These are phyloP conservation scores for Hypoxylon sp. DNA, from an alignment of 2,329 filamentous ascomycete genomes.

Conservation along the genomic window DNA sequence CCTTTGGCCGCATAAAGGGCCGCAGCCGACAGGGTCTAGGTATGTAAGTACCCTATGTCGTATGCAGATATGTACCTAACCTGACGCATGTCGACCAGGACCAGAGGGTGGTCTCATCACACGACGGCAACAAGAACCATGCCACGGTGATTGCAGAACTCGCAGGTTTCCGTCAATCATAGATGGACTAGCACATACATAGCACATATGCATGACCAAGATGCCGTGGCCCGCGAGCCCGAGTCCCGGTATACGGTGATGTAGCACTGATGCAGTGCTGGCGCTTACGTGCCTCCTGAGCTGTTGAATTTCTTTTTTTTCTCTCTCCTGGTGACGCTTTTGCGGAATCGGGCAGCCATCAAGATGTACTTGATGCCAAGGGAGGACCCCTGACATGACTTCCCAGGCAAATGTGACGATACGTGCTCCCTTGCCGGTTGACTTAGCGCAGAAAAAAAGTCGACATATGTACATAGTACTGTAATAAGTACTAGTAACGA, in stretches of 20 bases:
- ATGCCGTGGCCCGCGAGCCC: constrained; percentile 43
- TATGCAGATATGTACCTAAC: constrained; percentile 31
- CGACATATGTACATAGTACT: no score
- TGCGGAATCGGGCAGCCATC: constrained; percentile 31
- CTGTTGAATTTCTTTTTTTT: constrained; percentile 15
- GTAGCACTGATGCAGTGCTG: constrained; percentile 26
- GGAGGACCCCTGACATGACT: constrained; percentile 26
- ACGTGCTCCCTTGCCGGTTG: constrained; percentile 27
- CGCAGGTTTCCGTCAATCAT: constrained; percentile 37
- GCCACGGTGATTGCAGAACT: constrained; percentile 40
- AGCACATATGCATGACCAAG: constrained; percentile 40
- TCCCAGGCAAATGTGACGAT: constrained; percentile 26
- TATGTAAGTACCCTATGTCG: constrained; percentile 26
- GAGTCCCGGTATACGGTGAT: constrained; percentile 38
- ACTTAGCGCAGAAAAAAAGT: constrained; percentile 20
- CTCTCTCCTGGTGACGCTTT: constrained; percentile 15
- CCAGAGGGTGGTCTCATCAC: constrained; percentile 37
- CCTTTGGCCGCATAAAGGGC: constrained; percentile 42
- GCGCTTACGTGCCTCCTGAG: constrained; percentile 20
- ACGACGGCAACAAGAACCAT: constrained; percentile 39
- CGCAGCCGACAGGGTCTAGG: constrained; percentile 38
- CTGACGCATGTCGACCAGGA: constrained; percentile 36
- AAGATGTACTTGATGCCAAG: constrained; percentile 38
- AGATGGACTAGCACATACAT: constrained; percentile 41
- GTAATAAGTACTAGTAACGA: constrained; percentile 20